Percentiles rank a stretch among this genome's conserved stretches.
These are phyloP conservation scores for Syzygium malaccense DNA, from an alignment of 441 rosid genomes.

Conservation along the genomic window DNA sequence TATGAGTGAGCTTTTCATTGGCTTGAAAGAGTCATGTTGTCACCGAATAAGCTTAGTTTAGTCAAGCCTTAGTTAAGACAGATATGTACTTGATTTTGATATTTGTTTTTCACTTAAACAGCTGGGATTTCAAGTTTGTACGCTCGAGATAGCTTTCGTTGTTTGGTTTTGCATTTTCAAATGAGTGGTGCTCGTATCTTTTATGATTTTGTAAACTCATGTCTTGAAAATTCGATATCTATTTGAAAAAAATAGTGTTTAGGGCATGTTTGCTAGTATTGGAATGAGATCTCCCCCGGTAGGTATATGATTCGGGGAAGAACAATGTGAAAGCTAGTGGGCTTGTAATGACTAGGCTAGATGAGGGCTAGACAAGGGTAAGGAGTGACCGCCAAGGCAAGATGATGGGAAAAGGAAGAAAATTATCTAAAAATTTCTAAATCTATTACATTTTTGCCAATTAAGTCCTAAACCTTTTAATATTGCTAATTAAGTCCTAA, in stretches of 20 bases:
- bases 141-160: neutral
- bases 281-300: neutral
- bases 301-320: neutral
- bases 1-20: neutral
- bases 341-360: neutral
- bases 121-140: neutral
- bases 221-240: neutral
- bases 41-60: neutral
- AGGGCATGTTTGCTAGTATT: neutral
- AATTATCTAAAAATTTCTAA: no score
- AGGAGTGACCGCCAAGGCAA: neutral
- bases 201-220: neutral
- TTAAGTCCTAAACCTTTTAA: no score
- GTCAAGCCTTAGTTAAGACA: neutral
- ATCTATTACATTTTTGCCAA: no score
- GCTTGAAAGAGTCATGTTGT: neutral
- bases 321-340: neutral
- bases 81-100: neutral
- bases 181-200: neutral
- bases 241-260: neutral
- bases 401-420: neutral
- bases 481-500: no score
- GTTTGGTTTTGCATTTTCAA: neutral
- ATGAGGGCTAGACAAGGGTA: accelerated
- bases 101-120: neutral